Evolutionary conservation across 176 grass and related monocot genomes (phyloP).

Genomic region (Miscanthus lutarioriparius): DNA sequence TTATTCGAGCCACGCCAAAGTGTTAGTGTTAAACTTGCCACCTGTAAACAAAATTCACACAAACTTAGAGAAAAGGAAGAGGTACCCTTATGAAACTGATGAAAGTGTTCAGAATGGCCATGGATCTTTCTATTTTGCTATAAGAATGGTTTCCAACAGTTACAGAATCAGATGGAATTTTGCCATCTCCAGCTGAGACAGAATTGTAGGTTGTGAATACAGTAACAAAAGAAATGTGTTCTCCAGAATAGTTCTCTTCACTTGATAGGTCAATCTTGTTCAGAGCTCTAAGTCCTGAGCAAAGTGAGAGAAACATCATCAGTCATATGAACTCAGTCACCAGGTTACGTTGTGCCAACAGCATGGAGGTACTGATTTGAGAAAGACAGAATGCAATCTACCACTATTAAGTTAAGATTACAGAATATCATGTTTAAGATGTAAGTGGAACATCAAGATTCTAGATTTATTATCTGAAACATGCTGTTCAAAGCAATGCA

Average conservation of each 20-base stretch:
- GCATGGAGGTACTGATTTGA: neutral
- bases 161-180: constrained; percentile 47
- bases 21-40: neutral
- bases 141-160: constrained; percentile 70
- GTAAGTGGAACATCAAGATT: neutral
- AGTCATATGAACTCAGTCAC: constrained; percentile 24
- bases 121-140: constrained; percentile 62
- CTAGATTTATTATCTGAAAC: neutral
- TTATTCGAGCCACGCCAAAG: neutral
- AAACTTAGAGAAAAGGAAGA: constrained; percentile 21
- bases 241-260: constrained; percentile 37
- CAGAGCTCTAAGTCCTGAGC: constrained; percentile 66
- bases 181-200: constrained; percentile 35
- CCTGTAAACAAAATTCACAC: neutral
- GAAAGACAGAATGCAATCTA: neutral
- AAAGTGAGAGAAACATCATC: constrained; percentile 23
- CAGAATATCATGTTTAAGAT: neutral
- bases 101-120: constrained; percentile 70
- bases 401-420: neutral
- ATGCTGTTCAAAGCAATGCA: neutral
- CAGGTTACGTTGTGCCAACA: neutral
- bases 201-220: constrained; percentile 71
- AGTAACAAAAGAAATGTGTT: constrained; percentile 71
- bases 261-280: constrained; percentile 51
- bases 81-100: constrained; percentile 76